phyloP scores from a whole-genome alignment of 108 stramenopile genomes.

The Aurantiochytrium sp. region DNA sequence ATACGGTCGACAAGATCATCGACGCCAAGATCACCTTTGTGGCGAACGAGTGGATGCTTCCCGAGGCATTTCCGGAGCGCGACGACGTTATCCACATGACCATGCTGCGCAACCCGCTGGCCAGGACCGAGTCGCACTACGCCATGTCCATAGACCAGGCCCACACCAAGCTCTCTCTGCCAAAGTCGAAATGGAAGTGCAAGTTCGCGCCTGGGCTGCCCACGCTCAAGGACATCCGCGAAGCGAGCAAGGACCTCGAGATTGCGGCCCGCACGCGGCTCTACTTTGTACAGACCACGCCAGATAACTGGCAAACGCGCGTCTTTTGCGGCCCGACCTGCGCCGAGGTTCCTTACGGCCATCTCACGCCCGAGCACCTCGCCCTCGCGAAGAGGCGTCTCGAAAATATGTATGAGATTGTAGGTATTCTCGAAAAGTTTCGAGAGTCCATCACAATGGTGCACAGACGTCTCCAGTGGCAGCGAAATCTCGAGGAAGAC shows the following conservation, averaged over 20 bases:
- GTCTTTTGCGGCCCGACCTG: background rate
- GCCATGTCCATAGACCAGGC: background rate
- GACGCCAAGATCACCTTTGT: background rate
- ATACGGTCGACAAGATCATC: background rate
- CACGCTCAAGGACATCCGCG: too few species aligned
- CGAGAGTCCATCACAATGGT: background rate
- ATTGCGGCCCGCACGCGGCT: background rate
- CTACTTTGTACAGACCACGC: background rate
- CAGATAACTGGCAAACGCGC: background rate
- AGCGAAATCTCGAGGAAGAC: background rate
- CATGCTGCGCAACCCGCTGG: background rate
- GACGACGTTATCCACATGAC: background rate
- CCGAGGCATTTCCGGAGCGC: background rate
- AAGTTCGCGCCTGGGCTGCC: too few species aligned
- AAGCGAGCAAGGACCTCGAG: background rate
- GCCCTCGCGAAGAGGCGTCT: background rate
- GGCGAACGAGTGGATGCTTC: background rate
- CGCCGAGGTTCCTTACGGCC: background rate
- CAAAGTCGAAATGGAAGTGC: too few species aligned
- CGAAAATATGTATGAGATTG: background rate
- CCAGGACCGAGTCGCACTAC: background rate
- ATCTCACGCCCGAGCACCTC: slow-evolving; percentile 14
- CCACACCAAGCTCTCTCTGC: background rate
- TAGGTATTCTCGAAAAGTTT: background rate
- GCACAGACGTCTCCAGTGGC: background rate